Percentiles rank a stretch among this genome's conserved stretches.
Conservation (phyloP, 2,329 filamentous ascomycete species). For the Alternaria infectoria region DNA sequence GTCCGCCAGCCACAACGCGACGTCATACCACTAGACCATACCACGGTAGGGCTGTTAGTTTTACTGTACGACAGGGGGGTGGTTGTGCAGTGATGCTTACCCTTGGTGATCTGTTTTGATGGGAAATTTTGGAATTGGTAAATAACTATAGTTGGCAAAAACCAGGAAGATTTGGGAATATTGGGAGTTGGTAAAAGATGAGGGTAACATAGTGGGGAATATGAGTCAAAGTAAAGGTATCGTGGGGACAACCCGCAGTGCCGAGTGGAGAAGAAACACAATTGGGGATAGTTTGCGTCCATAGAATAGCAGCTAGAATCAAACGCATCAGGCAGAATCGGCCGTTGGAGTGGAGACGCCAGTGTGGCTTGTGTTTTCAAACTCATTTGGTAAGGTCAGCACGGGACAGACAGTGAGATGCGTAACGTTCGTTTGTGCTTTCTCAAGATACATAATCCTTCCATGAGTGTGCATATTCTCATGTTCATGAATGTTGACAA, state of each 20-base stretch:
- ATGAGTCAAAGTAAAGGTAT: conserved; percentile 1
- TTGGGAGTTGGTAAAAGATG: neutral
- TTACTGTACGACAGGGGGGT: neutral
- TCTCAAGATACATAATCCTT: neutral
- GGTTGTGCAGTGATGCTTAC: conserved; percentile 4
- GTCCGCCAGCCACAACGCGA: conserved; percentile 38
- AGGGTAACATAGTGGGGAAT: neutral
- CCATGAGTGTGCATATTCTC: neutral
- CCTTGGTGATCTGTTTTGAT: conserved; percentile 1
- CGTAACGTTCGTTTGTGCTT: neutral
- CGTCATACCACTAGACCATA: conserved; percentile 37
- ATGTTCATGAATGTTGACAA: neutral
- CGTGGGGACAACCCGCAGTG: neutral
- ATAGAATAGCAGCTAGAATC: neutral
- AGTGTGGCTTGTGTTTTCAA: neutral
- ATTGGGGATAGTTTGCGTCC: neutral
- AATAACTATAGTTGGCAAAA: neutral
- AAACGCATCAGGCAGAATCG: neutral
- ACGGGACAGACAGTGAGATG: neutral
- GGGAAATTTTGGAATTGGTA: neutral
- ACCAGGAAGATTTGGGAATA: fast-evolving
- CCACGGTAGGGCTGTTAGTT: neutral
- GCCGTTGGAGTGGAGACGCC: neutral
- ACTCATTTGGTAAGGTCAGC: neutral
- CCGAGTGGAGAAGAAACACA: neutral